A percentile compares a stretch with the other conserved stretches of the same genome.
Conservation (phyloP, 2,329 filamentous ascomycete species). For the Monilinia aucupariae region DNA sequence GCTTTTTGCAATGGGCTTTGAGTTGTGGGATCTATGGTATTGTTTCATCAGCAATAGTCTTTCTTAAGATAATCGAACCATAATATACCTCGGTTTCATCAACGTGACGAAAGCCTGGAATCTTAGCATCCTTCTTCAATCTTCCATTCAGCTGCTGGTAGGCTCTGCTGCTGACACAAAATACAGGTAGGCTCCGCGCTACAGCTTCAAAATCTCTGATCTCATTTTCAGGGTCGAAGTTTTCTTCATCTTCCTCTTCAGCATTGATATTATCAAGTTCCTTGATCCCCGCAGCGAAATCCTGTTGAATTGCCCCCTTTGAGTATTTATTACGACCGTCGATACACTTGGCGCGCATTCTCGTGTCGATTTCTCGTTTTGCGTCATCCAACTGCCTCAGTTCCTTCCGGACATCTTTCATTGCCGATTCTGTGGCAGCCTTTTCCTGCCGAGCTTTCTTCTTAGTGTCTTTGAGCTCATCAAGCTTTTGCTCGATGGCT, state of each 20-base stretch:
- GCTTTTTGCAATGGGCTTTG: slow-evolving; percentile 48
- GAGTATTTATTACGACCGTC: slow-evolving; percentile 52
- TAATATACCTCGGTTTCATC: slow-evolving; percentile 48
- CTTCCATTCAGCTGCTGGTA: slow-evolving; percentile 58
- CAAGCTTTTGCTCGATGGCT: slow-evolving; percentile 40
- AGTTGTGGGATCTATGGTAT: slow-evolving; percentile 22
- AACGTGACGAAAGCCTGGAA: slow-evolving; percentile 46
- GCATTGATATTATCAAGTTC: slow-evolving; percentile 53
- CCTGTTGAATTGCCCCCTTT: slow-evolving; percentile 47
- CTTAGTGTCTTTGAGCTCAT: slow-evolving; percentile 40
- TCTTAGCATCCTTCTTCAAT: slow-evolving; percentile 46
- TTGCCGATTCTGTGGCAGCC: slow-evolving; percentile 32
- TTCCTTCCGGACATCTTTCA: slow-evolving; percentile 39
- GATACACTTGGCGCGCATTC: slow-evolving; percentile 43
- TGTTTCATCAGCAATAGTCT: background rate
- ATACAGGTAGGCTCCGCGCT: slow-evolving; percentile 52
- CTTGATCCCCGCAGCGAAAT: slow-evolving; percentile 55
- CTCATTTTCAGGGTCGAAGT: slow-evolving; percentile 51
- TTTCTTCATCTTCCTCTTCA: slow-evolving; percentile 47
- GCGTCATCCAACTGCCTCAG: slow-evolving; percentile 32
- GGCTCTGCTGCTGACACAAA: slow-evolving; percentile 57
- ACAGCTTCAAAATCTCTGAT: slow-evolving; percentile 53
- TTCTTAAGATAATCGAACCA: background rate
- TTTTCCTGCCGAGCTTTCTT: slow-evolving; percentile 38
- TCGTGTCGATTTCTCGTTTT: slow-evolving; percentile 34